A percentile compares a stretch with the other conserved stretches of the same genome.
phyloP scores from a whole-genome alignment of 257 asterid genomes.

The Nicotiana otophora region DNA sequence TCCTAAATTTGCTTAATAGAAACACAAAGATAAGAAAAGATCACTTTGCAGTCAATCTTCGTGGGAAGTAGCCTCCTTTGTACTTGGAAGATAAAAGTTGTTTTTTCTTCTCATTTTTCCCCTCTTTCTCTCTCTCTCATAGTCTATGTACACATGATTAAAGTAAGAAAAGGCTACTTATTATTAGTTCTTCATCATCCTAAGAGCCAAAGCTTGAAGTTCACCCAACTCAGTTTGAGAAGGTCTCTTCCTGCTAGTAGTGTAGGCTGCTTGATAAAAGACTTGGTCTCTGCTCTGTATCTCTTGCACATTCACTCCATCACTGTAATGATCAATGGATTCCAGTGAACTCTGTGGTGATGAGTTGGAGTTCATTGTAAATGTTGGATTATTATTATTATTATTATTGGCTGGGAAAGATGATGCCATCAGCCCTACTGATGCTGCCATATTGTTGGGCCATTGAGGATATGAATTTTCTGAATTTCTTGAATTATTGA shows the following conservation, averaged over 20 bases:
- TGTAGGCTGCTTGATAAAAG: slow-evolving; percentile 12
- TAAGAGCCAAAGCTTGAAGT: slow-evolving; percentile 76
- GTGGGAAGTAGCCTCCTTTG: not conserved
- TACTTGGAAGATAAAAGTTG: not conserved
- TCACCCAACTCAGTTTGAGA: slow-evolving; percentile 70
- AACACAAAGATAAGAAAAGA: not conserved
- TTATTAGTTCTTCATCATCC: slow-evolving; percentile 62
- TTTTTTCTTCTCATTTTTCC: not conserved
- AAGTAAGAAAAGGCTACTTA: not conserved
- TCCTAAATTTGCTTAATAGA: not conserved
- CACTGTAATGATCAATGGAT: slow-evolving; percentile 29
- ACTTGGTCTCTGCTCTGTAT: slow-evolving; percentile 30
- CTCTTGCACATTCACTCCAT: slow-evolving; percentile 30
- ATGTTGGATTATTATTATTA: slow-evolving; percentile 12
- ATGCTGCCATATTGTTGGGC: slow-evolving; percentile 17
- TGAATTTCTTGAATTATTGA: slow-evolving; percentile 36
- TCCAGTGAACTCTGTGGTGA: slow-evolving; percentile 75
- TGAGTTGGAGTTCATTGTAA: slow-evolving; percentile 25
- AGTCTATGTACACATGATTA: not conserved
- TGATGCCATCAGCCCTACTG: slow-evolving; percentile 22
- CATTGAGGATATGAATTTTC: slow-evolving; percentile 6
- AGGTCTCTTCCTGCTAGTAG: slow-evolving; percentile 35
- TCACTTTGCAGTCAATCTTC: not conserved
- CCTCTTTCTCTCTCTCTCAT: not conserved
- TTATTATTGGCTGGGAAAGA: not conserved